Base-by-base conservation (phyloP, 768 basidiomycete genomes). In the Cytidiella melzeri region DNA sequence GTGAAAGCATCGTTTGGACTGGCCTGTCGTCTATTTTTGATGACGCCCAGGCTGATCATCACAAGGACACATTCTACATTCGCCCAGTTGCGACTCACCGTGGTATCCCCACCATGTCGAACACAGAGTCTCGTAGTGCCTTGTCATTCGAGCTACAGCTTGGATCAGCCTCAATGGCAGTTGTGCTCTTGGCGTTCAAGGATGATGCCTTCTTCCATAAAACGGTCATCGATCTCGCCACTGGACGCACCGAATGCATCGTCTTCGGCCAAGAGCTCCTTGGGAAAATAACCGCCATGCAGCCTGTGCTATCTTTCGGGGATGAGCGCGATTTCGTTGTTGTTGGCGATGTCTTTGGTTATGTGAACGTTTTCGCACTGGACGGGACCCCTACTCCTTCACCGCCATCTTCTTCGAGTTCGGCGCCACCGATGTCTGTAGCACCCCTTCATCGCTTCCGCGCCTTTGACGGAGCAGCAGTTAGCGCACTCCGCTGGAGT, bases 401-500 rank as follows among this genome's bases (percentile, higher is more conserved):
- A 7, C 30, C 30, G 30, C 30, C 30, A 7, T 7, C 30, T 34
- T 34, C 30, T 15, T 34, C 30, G 9, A 45, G 47, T 15, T 34
- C 34, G 11, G 43, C 51, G 21, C 36, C 47, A 40, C 24, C 41
- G 4, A 19, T 26, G 19, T 27, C 46, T 21, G 50, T 64, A 25
- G 58, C 36, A 40, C 75, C 80, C 1, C 53, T 67, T 3, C 68
- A 70, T 48, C 75, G 72, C 45, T 77, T 86, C 47, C 80, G 83
- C 56, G 84, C 84, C 1, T 77, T 85, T 55, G 68, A 70, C 43
- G 83, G 86, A 54, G 81, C 77, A 0, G 66, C 79, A 0, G 73
- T 91, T 21, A 83, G 83, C 4, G 75, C 81, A 11, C 67, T 92
- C 18, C 71, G 77, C 1, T 78, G 83, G 74, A 82, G 78, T 49